Conservation (phyloP, 305 asterid genomes). For the Solanum chacoense region DNA sequence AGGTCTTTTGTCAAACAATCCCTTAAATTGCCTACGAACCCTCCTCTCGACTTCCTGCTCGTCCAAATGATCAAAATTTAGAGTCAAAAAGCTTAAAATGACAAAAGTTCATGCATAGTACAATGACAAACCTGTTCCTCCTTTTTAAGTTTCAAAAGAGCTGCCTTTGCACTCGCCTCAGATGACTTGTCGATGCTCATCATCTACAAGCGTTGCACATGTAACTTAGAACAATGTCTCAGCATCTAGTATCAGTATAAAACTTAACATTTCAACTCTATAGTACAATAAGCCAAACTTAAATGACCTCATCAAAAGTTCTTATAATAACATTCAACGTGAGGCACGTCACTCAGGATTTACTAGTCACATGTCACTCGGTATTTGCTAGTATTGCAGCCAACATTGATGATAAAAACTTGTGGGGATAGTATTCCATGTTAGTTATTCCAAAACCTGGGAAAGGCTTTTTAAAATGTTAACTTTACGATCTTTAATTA, state of each 20-base stretch:
- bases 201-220: slow-evolving; percentile 36
- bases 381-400: not conserved
- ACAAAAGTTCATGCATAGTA: not conserved
- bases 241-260: not conserved
- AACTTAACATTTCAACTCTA: not conserved
- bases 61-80: not conserved
- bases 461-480: not conserved
- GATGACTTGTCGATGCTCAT: slow-evolving; percentile 69
- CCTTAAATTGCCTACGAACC: slow-evolving; percentile 79
- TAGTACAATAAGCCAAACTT: too few relatives aligned
- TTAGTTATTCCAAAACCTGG: not conserved
- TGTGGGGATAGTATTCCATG: not conserved
- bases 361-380: not conserved
- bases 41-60: slow-evolving; percentile 64
- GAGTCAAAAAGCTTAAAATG: not conserved
- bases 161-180: slow-evolving; percentile 72
- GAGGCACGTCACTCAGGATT: not conserved
- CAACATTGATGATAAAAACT: not conserved
- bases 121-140: slow-evolving; percentile 77
- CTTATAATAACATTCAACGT: not conserved
- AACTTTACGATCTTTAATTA: not conserved
- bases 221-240: not conserved
- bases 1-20: slow-evolving; percentile 91
- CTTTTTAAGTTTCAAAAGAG: slow-evolving; percentile 70
- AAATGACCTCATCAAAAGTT: not conserved